Evolutionary conservation across 345 rosid genomes (phyloP).

Genomic region (Eucalyptus globulus): DNA sequence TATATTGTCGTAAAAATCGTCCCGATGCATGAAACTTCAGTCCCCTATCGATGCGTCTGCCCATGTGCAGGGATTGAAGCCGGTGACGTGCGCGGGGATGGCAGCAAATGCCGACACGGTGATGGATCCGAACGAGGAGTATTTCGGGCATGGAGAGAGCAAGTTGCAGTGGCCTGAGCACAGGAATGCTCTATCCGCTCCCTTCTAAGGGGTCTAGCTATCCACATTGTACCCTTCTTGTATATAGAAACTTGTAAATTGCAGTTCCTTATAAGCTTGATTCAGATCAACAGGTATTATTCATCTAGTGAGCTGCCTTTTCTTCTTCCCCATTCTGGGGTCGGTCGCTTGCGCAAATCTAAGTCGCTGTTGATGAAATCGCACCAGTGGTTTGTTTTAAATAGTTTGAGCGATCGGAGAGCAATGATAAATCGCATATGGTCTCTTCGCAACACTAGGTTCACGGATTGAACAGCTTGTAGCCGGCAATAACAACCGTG

Average conservation of each 20-base stretch:
- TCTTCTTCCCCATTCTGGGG: accelerated
- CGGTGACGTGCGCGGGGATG: not conserved
- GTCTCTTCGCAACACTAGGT: not conserved
- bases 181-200: not conserved
- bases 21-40: not conserved
- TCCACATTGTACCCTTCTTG: not conserved
- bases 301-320: not conserved
- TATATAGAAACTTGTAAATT: not conserved
- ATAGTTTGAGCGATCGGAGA: accelerated
- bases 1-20: not conserved
- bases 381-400: not conserved
- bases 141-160: not conserved
- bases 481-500: not conserved
- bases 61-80: not conserved
- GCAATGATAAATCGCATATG: not conserved
- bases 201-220: not conserved
- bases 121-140: not conserved
- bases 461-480: not conserved
- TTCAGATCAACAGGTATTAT: not conserved
- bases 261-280: not conserved
- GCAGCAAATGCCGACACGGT: not conserved
- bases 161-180: not conserved
- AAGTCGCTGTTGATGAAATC: not conserved
- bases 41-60: not conserved
- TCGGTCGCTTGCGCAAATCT: accelerated